Conservation (phyloP, 1,284 basidiomycete genomes). For the Ustilago esculenta region DNA sequence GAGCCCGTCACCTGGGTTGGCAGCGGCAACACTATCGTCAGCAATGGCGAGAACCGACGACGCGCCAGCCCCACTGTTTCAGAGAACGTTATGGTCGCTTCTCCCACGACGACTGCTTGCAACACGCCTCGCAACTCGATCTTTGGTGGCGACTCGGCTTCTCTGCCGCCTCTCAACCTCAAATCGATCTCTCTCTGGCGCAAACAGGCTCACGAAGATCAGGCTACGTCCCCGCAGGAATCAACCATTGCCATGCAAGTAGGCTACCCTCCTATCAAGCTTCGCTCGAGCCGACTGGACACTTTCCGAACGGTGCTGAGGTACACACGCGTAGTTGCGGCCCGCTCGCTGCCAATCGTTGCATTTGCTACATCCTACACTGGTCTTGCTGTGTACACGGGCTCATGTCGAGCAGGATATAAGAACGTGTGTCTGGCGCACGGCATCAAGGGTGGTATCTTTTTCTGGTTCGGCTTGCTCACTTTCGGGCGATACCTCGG, state of each 20-base stretch:
- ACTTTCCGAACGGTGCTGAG: slow-evolving; percentile 16
- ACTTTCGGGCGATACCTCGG: slow-evolving; percentile 92
- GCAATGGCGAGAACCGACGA: slow-evolving; percentile 5
- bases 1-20: slow-evolving; percentile 32
- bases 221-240: background rate
- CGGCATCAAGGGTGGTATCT: slow-evolving; percentile 79
- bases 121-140: slow-evolving; percentile 45
- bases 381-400: slow-evolving; percentile 81
- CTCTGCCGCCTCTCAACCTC: slow-evolving; percentile 10
- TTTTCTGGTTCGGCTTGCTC: slow-evolving; percentile 78
- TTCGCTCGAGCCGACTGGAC: slow-evolving; percentile 18
- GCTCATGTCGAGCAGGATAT: slow-evolving; percentile 75
- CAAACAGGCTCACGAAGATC: slow-evolving; percentile 7
- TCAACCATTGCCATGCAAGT: background rate
- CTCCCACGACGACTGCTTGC: slow-evolving; percentile 46
- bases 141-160: slow-evolving; percentile 19
- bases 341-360: slow-evolving; percentile 76
- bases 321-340: slow-evolving; percentile 67
- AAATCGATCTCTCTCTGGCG: slow-evolving; percentile 33
- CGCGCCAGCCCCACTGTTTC: background rate
- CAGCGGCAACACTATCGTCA: slow-evolving; percentile 33
- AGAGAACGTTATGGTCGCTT: slow-evolving; percentile 18
- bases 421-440: slow-evolving; percentile 87
- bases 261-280: background rate
- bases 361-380: slow-evolving; percentile 75